Conservation (phyloP, 2,329 filamentous ascomycete genomes). For the Ophiostoma triangulosporum region DNA sequence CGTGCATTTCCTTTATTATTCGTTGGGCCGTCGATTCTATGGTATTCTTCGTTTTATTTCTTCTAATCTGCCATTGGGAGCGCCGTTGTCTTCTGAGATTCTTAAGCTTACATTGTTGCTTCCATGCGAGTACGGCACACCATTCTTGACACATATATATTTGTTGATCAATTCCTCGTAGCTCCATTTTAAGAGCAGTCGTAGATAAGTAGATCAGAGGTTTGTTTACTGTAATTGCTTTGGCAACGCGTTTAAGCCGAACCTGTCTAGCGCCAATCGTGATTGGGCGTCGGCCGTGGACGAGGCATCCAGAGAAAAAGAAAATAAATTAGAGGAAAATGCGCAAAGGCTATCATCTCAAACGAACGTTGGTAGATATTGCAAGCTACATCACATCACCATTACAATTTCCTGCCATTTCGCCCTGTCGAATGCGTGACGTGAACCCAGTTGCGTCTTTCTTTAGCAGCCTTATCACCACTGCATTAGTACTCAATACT, state of each 20-base stretch:
- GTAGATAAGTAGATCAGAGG: neutral
- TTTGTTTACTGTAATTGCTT: slow-evolving; percentile 2
- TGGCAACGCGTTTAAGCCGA: slow-evolving; percentile 1
- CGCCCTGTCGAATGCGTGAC: neutral
- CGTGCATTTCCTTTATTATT: too few relatives aligned
- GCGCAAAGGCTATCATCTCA: too few relatives aligned
- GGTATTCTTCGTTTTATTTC: too few relatives aligned
- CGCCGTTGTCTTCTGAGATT: too few relatives aligned
- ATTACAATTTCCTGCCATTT: neutral
- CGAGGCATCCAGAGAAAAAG: neutral
- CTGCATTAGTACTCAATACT: neutral
- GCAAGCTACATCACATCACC: too few relatives aligned
- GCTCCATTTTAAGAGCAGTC: neutral
- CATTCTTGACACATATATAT: too few relatives aligned
- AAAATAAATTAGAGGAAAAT: neutral
- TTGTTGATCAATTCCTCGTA: neutral
- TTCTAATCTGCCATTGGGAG: too few relatives aligned
- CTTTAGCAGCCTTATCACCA: neutral
- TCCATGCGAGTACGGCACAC: too few relatives aligned
- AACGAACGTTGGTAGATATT: too few relatives aligned
- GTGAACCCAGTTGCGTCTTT: neutral
- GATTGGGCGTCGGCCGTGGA: neutral
- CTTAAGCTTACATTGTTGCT: too few relatives aligned
- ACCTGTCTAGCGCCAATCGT: neutral
- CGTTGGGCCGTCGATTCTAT: too few relatives aligned